phyloP scores from a whole-genome alignment of 2,329 filamentous ascomycete genomes.

The Coniochaeta sp. region DNA sequence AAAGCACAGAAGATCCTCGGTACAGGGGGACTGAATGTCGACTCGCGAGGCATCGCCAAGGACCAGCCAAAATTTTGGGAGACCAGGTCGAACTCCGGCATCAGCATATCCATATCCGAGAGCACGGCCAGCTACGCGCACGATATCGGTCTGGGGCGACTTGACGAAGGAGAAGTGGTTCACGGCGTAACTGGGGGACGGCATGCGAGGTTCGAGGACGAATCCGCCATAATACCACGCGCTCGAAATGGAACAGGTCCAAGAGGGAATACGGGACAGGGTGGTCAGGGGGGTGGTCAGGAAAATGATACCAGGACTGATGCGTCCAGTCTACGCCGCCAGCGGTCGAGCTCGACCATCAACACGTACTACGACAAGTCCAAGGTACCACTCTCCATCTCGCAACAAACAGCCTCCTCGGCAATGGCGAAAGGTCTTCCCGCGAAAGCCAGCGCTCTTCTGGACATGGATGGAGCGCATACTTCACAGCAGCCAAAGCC shows the following conservation, averaged over 20 bases:
- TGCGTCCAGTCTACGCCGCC: conserved; percentile 37
- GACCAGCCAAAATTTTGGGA: conserved; percentile 31
- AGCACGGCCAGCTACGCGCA: conserved; percentile 27
- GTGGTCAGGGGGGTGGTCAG: conserved; percentile 3
- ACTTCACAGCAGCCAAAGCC: conserved; percentile 13
- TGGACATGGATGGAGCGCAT: conserved; percentile 35
- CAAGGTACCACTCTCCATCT: conserved; percentile 48
- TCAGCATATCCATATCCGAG: conserved; percentile 37
- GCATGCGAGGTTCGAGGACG: conserved; percentile 33
- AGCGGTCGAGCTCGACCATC: conserved; percentile 47
- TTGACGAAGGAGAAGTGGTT: conserved; percentile 17
- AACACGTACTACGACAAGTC: conserved; percentile 50
- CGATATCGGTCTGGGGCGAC: conserved; percentile 14
- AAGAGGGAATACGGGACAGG: conserved; percentile 4
- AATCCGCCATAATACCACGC: conserved; percentile 38
- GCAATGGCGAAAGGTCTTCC: conserved; percentile 51
- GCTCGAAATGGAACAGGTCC: conserved; percentile 11
- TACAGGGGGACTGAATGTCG: conserved; percentile 34
- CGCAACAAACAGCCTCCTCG: conserved; percentile 51
- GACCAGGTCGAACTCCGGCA: conserved; percentile 30
- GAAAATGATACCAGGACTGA: conserved; percentile 25
- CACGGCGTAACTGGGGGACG: conserved; percentile 13
- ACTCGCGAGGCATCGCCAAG: conserved; percentile 14
- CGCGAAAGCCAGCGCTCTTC: conserved; percentile 35
- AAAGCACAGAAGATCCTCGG: conserved; percentile 47